These are phyloP conservation scores for Lichtheimia hyalospora DNA, from an alignment of 371 early-diverging fungal species.

Conservation along the genomic window DNA sequence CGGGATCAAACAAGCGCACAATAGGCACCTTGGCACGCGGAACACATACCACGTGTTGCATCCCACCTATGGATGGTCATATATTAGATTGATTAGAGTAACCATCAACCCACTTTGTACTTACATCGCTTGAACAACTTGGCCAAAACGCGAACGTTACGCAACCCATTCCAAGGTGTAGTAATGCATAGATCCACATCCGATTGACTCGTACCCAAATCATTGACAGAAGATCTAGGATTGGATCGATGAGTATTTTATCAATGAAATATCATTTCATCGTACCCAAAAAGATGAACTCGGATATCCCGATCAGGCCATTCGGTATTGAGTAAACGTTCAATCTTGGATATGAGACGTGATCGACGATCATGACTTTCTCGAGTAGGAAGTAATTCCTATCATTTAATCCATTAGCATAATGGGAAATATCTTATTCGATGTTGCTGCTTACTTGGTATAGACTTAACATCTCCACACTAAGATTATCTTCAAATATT, in stretches of 20 bases:
- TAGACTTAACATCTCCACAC: slow-evolving; percentile 23
- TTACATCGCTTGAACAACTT: slow-evolving; percentile 36
- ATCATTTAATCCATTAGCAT: background rate
- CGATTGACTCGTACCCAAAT: slow-evolving; percentile 51
- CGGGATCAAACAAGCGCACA: slow-evolving; percentile 60
- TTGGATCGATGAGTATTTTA: no score
- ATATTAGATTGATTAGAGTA: background rate
- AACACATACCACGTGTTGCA: slow-evolving; percentile 54
- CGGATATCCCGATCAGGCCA: slow-evolving; percentile 60
- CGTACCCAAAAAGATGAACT: slow-evolving; percentile 65
- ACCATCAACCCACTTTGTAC: slow-evolving; percentile 7
- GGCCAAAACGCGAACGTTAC: slow-evolving; percentile 47
- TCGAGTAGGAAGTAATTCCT: slow-evolving; percentile 54
- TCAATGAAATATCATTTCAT: no score
- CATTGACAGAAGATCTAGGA: slow-evolving; percentile 59
- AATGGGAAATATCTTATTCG: background rate
- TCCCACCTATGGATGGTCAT: slow-evolving; percentile 43
- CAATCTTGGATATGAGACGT: slow-evolving; percentile 55
- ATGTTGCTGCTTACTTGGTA: slow-evolving; percentile 24
- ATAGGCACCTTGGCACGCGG: slow-evolving; percentile 69
- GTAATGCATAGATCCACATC: slow-evolving; percentile 67
- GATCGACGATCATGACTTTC: slow-evolving; percentile 58
- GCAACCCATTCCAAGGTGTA: slow-evolving; percentile 50
- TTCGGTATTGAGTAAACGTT: slow-evolving; percentile 53
- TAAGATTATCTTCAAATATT: slow-evolving; percentile 14